A percentile compares a stretch with the other conserved stretches of the same genome.
Evolutionary conservation across 805 yeast genomes (phyloP).

Genomic region (Hanseniaspora meyeri): DNA sequence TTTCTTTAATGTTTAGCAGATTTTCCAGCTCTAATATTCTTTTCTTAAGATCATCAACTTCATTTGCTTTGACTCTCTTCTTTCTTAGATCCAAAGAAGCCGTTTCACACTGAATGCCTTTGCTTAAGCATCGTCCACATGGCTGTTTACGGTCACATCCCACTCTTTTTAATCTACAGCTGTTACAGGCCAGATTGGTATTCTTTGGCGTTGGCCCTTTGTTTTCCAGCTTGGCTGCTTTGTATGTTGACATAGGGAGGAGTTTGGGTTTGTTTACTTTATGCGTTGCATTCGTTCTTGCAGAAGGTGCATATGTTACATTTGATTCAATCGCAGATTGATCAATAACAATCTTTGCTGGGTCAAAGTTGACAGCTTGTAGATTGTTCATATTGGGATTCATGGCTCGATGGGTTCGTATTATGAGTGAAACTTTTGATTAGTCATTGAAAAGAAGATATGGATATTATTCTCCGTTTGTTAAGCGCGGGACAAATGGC

Average conservation of each 20-base stretch:
- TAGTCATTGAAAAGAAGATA: not conserved
- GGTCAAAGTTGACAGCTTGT: not conserved
- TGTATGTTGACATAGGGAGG: not conserved
- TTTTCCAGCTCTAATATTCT: constrained; percentile 21
- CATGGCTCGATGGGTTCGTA: not conserved
- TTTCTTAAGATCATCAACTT: constrained; percentile 34
- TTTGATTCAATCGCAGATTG: not conserved
- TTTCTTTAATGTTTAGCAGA: constrained; percentile 13
- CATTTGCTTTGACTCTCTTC: constrained; percentile 38
- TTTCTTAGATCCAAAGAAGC: constrained; percentile 40
- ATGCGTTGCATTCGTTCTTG: not conserved
- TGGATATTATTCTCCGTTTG: not conserved
- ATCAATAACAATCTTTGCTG: not conserved
- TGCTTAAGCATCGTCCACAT: constrained; percentile 36
- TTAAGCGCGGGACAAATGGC: no score
- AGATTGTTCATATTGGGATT: not conserved
- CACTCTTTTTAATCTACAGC: constrained; percentile 29
- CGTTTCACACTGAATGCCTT: constrained; percentile 35
- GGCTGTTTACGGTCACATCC: constrained; percentile 41
- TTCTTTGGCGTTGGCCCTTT: not conserved
- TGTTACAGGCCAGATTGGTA: constrained; percentile 24
- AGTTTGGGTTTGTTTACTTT: not conserved
- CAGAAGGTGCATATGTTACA: not conserved
- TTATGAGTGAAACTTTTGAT: no score
- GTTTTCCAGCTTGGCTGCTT: not conserved